Evolutionary conservation across 495 filamentous ascomycete genomes (phyloP).

Genomic region (Articulospora tetracladia): DNA sequence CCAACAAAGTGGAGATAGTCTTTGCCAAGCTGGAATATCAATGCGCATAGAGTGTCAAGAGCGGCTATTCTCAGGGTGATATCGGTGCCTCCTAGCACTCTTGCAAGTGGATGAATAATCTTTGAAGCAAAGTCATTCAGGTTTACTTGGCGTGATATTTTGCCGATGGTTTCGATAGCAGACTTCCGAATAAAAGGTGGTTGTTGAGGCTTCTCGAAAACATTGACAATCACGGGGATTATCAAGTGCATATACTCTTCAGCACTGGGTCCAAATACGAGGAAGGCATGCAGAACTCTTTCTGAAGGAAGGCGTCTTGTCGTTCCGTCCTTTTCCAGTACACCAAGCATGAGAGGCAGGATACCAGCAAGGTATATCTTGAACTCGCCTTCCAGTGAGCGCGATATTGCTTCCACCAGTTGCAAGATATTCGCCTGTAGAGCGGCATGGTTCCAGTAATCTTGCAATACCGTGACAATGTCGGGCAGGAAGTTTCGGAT

Average conservation of each 20-base stretch:
- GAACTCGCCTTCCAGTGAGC: constrained; percentile 93
- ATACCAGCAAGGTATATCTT: constrained; percentile 86
- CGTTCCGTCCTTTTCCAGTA: constrained; percentile 81
- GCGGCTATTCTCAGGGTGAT: constrained; percentile 73
- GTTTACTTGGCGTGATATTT: constrained; percentile 94
- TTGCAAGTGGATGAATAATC: constrained; percentile 85
- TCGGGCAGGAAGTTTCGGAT: constrained; percentile 83
- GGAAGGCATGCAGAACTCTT: constrained; percentile 87
- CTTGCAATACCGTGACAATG: constrained; percentile 77
- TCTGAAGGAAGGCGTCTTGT: constrained; percentile 73
- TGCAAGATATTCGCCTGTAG: constrained; percentile 88
- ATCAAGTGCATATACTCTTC: constrained; percentile 99
- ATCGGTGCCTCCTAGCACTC: constrained; percentile 71
- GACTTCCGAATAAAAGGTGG: constrained; percentile 73
- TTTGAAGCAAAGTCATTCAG: constrained; percentile 94
- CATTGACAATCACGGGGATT: constrained; percentile 87
- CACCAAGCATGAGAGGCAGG: constrained; percentile 86
- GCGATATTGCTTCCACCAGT: constrained; percentile 87
- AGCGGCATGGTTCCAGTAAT: constrained; percentile 76
- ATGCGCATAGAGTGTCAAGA: constrained; percentile 91
- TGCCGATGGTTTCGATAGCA: constrained; percentile 92
- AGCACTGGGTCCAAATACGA: constrained; percentile 92
- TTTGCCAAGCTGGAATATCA: constrained; percentile 92
- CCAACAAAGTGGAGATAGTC: constrained; percentile 92
- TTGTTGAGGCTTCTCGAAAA: constrained; percentile 82